Base-by-base conservation (phyloP, 495 filamentous ascomycete genomes). In the Daldinia grandis region DNA sequence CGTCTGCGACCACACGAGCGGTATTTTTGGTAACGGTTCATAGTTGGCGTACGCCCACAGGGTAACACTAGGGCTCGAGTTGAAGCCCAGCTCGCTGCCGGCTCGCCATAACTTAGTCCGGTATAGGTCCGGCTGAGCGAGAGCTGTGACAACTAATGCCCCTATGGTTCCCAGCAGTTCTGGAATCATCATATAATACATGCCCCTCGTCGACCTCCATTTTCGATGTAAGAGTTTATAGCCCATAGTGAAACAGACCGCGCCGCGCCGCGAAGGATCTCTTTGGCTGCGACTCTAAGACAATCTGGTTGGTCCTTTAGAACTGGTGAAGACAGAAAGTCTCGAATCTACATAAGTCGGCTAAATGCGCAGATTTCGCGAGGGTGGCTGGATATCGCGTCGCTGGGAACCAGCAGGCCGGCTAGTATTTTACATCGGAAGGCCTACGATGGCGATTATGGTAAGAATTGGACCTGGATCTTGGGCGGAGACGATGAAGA, bases 1-100 rank as follows among this genome's bases (percentile, higher is more conserved):
- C 94, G 90, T 88, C 71, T 86, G 81, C 44, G 90, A 92, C 94
- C 94, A 97, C 21, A 95, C 89, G 71, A 94, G 82, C 7, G 94
- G 94, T 19, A 88, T 79, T 4, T 79, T 84, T 0, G 86, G 84
- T 37, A 90, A 85, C 2, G 89, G 81, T 60, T 83, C 80, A 74
- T 94, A 87, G 72, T 97, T 97, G 44, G 93, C 90, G 64, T 87
- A 87, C 17, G 90, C 89, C 75, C 93, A 97, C 24, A 95, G 71
- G 5, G 90, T 83, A 71, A 90, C 84, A 40, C 82, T 83, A 21
- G 94, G 94, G 64, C 88, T 86, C 69, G 92, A 95, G 79, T 97
- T 97, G 85, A 93, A 94, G 55, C 90, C 89, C 73, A 92, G 87
- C 47, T 93, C 84, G 53, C 83, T 85, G 53, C 94, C 94, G 75